A percentile compares a stretch with the other conserved stretches of the same genome.
Conservation (phyloP, 805 yeast genomes). For the Lachancea sp. region DNA sequence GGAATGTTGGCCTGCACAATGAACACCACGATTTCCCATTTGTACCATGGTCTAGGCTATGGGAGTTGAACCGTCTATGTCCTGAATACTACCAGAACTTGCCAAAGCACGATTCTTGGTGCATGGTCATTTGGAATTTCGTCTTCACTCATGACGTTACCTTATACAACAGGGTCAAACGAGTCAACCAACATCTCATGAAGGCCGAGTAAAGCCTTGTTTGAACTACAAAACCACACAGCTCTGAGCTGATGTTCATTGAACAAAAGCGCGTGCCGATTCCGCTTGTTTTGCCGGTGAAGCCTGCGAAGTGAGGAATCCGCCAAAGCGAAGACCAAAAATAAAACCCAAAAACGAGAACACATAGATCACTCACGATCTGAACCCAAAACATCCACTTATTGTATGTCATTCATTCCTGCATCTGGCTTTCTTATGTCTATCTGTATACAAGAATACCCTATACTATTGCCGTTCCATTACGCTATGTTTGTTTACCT, state of each 20-base stretch:
- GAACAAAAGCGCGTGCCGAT: no score
- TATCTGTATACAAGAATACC: background rate
- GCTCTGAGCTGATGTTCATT: no score
- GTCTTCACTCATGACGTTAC: conserved; percentile 59
- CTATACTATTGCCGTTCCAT: background rate
- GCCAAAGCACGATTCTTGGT: conserved; percentile 75
- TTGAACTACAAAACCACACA: no score
- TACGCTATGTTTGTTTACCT: background rate
- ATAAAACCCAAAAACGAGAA: no score
- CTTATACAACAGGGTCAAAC: conserved; percentile 76
- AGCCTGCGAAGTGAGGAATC: no score
- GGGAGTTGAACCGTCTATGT: conserved; percentile 58
- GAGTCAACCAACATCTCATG: conserved; percentile 32
- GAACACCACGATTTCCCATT: conserved; percentile 96
- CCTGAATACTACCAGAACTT: conserved; percentile 74
- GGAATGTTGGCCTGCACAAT: conserved; percentile 92
- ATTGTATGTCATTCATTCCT: background rate
- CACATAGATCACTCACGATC: no score
- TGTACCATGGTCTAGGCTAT: conserved; percentile 81
- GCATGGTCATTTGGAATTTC: conserved; percentile 66
- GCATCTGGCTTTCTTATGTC: background rate
- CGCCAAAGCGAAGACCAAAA: no score
- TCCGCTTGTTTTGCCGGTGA: no score
- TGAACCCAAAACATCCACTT: background rate
- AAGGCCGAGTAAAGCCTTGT: background rate